A percentile compares a stretch with the other conserved stretches of the same genome.
phyloP scores from a whole-genome alignment of 805 yeast species.

The Pichia californica region DNA sequence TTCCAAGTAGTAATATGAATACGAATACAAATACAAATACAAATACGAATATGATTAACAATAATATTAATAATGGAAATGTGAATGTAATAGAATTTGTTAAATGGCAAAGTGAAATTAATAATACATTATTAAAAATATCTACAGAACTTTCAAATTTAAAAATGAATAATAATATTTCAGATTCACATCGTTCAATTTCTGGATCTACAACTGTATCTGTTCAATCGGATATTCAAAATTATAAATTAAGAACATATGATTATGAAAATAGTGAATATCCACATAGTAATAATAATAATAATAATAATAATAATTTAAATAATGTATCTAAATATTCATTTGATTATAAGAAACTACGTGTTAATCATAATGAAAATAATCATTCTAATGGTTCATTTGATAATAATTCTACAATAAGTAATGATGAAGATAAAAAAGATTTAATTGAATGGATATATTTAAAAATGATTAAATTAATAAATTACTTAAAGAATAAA shows the following conservation, averaged over 20 bases:
- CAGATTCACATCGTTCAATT: slow-evolving; percentile 7
- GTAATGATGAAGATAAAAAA: not conserved
- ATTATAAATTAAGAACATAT: slow-evolving; percentile 8
- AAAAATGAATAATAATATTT: not conserved
- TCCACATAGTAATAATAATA: not conserved
- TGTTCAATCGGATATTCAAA: slow-evolving; percentile 1
- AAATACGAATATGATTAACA: not conserved
- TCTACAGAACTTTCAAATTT: slow-evolving; percentile 33
- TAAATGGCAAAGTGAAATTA: slow-evolving; percentile 50
- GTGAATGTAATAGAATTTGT: slow-evolving; percentile 32
- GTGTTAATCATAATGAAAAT: not conserved
- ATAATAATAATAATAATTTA: not conserved
- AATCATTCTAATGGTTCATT: not conserved
- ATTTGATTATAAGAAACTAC: not conserved
- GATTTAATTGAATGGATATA: not conserved
- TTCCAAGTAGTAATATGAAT: too few relatives aligned
- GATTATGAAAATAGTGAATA: too few relatives aligned
- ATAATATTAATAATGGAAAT: not conserved
- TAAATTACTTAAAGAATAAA: not conserved
- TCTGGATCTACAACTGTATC: slow-evolving; percentile 10
- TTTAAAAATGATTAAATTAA: not conserved
- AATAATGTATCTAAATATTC: not conserved
- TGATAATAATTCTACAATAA: too few relatives aligned
- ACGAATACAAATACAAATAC: not conserved
- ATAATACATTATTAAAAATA: slow-evolving; percentile 39